These are phyloP conservation scores for Russula ochroleuca DNA, from an alignment of 768 basidiomycete species.

Conservation along the genomic window DNA sequence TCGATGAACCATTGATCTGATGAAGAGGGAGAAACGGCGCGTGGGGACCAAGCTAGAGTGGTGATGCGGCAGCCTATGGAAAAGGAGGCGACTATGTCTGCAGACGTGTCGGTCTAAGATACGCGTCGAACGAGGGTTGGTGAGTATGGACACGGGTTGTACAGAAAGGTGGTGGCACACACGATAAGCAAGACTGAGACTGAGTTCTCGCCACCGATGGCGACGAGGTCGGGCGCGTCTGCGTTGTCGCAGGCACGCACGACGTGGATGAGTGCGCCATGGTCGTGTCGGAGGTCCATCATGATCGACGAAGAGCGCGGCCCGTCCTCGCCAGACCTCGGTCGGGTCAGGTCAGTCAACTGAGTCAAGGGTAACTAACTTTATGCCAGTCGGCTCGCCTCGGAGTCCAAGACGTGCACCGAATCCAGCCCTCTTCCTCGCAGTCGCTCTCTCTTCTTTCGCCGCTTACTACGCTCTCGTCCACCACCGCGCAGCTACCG, in stretches of 20 bases:
- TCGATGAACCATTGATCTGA: slow-evolving; percentile 68
- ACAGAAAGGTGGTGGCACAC: slow-evolving; percentile 32
- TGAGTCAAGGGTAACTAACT: too few species aligned
- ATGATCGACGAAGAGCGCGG: background rate
- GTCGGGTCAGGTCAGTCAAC: too few species aligned
- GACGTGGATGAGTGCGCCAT: slow-evolving; percentile 56
- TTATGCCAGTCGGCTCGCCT: background rate
- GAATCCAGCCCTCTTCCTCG: slow-evolving; percentile 60
- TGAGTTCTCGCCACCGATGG: slow-evolving; percentile 68
- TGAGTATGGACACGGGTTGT: slow-evolving; percentile 21
- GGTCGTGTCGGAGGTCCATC: slow-evolving; percentile 60
- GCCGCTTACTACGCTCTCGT: slow-evolving; percentile 53
- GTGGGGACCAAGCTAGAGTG: slow-evolving; percentile 74
- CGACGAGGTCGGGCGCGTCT: slow-evolving; percentile 64
- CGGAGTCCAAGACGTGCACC: slow-evolving; percentile 39
- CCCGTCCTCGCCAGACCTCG: background rate
- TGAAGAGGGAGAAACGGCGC: slow-evolving; percentile 58
- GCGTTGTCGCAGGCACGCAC: slow-evolving; percentile 60
- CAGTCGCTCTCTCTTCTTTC: slow-evolving; percentile 52
- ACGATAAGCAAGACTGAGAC: slow-evolving; percentile 67
- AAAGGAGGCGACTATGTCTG: slow-evolving; percentile 60
- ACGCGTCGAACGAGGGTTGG: slow-evolving; percentile 37
- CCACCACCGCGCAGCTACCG: slow-evolving; percentile 50
- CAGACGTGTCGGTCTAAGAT: slow-evolving; percentile 39
- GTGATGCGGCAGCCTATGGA: slow-evolving; percentile 68